phyloP scores from a whole-genome alignment of 495 filamentous ascomycete species.

The Astrothelium macrocarpum region DNA sequence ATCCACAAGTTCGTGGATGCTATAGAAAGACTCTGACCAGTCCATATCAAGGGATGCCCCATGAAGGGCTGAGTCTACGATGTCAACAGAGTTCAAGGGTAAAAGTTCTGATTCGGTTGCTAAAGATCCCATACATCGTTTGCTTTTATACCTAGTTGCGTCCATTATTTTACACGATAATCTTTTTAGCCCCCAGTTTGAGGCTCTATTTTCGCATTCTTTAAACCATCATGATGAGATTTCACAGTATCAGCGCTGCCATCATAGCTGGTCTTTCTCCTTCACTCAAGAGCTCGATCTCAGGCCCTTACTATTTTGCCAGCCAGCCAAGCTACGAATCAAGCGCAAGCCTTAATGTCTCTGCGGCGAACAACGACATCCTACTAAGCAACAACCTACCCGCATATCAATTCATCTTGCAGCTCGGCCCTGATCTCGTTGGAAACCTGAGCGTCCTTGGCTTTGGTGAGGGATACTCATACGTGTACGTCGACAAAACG shows the following conservation, averaged over 20 bases:
- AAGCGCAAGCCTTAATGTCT: not conserved
- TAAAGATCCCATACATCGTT: too few relatives aligned
- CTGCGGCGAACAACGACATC: not conserved
- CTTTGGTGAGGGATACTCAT: not conserved
- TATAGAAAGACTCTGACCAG: too few relatives aligned
- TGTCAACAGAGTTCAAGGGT: too few relatives aligned
- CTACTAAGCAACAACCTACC: not conserved
- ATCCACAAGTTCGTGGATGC: too few relatives aligned
- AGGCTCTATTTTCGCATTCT: not conserved
- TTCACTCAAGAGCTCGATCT: not conserved
- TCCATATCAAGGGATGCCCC: too few relatives aligned
- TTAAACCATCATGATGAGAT: not conserved
- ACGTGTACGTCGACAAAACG: not conserved
- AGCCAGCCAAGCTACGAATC: not conserved
- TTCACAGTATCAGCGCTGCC: not conserved
- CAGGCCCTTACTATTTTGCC: not conserved
- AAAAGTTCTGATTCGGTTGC: too few relatives aligned
- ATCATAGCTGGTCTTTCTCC: not conserved
- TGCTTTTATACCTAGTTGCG: too few relatives aligned
- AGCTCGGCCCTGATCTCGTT: not conserved
- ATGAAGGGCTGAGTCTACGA: too few relatives aligned
- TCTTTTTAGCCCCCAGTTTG: not conserved
- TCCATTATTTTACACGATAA: too few relatives aligned
- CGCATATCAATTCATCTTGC: not conserved
- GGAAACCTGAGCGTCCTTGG: not conserved